Conservation (phyloP, 2,329 filamentous ascomycete genomes). For the Dactylella cylindrospora region DNA sequence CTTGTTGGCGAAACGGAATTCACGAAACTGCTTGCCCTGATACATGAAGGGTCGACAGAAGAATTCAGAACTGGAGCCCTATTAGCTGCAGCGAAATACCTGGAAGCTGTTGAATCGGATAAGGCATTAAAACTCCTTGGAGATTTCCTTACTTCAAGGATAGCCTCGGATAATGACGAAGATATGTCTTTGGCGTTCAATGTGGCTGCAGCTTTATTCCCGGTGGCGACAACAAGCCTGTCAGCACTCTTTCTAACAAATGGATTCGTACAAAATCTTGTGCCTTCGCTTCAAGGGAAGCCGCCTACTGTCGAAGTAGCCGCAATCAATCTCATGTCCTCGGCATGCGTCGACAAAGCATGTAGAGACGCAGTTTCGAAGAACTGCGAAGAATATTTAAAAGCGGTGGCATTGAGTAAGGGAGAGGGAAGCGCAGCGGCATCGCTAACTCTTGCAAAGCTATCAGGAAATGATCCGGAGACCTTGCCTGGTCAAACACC, state of each 20-base stretch:
- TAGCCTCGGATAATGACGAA: conserved; percentile 74
- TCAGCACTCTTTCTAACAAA: conserved; percentile 81
- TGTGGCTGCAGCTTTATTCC: conserved; percentile 84
- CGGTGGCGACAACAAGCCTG: conserved; percentile 59
- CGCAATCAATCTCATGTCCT: conserved; percentile 84
- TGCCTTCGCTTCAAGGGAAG: conserved; percentile 66
- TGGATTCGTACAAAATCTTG: conserved; percentile 76
- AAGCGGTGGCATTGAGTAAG: conserved; percentile 75
- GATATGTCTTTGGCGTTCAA: conserved; percentile 91
- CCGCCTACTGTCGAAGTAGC: conserved; percentile 76
- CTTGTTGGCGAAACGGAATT: conserved; percentile 45
- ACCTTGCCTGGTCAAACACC: conserved; percentile 15
- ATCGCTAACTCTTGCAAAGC: conserved; percentile 74
- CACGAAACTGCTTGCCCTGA: conserved; percentile 44
- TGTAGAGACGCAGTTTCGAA: conserved; percentile 83
- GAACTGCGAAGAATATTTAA: conserved; percentile 83
- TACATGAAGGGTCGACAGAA: conserved; percentile 42
- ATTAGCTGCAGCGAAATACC: conserved; percentile 47
- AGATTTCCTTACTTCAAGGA: conserved; percentile 65
- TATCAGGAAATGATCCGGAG: conserved; percentile 59
- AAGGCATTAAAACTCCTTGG: conserved; percentile 45
- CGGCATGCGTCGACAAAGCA: conserved; percentile 78
- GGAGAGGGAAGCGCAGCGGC: conserved; percentile 63
- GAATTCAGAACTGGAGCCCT: conserved; percentile 47
- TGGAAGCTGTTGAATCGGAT: conserved; percentile 44